Evolutionary conservation across 164 flowering plant genomes (phyloP).

Genomic region (Magnolia officinalis): DNA sequence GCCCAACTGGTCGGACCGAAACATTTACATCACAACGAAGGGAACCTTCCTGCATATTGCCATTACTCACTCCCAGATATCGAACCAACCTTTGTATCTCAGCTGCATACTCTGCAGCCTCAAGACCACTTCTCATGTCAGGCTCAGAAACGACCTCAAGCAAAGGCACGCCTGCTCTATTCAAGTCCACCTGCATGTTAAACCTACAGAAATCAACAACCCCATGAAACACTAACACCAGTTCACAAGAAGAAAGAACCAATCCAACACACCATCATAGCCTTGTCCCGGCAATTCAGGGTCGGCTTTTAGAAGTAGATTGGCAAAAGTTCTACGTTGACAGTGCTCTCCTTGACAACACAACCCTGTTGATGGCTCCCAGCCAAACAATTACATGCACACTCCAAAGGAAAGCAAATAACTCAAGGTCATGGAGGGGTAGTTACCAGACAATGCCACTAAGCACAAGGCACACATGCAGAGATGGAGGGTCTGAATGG

Average conservation of each 20-base stretch:
- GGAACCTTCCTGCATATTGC: conserved; percentile 97
- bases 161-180: conserved; percentile 95
- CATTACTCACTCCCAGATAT: conserved; percentile 87
- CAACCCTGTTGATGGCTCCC: no score
- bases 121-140: conserved; percentile 85
- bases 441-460: no score
- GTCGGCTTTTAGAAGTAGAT: no score
- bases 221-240: not conserved
- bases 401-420: no score
- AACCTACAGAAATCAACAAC: conserved; percentile 3
- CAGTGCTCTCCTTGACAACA: no score
- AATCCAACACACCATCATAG: no score
- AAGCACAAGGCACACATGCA: no score
- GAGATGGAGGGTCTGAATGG: no score
- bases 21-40: conserved; percentile 95
- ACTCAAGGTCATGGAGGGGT: no score
- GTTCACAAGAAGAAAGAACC: not conserved
- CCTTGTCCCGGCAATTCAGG: no score
- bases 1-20: conserved; percentile 81
- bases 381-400: no score
- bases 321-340: no score
- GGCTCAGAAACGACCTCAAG: conserved; percentile 98
- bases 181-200: conserved; percentile 75
- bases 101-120: conserved; percentile 91
- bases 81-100: conserved; percentile 91